These are phyloP conservation scores for Graphilbum sp. DNA, from an alignment of 2,329 filamentous ascomycete species.

Conservation along the genomic window DNA sequence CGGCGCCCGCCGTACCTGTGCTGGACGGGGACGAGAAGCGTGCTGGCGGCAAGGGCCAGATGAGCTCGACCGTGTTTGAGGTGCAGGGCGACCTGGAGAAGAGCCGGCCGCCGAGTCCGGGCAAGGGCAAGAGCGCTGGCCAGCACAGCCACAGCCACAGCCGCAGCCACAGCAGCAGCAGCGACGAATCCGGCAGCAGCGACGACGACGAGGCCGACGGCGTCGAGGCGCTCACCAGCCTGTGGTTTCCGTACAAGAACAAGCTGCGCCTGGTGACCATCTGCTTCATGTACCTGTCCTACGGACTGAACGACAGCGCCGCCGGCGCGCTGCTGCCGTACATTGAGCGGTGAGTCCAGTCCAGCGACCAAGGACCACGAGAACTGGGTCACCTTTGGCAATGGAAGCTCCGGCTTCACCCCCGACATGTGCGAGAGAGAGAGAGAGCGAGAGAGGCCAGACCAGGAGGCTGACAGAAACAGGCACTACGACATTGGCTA, in stretches of 20 bases:
- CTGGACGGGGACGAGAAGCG: conserved; percentile 7
- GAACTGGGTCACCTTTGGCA: too few relatives aligned
- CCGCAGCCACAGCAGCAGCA: neutral
- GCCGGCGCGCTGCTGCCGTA: conserved; percentile 69
- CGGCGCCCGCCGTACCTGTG: conserved; percentile 21
- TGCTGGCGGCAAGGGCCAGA: neutral
- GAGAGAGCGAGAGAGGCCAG: too few relatives aligned
- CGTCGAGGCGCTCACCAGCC: conserved; percentile 34
- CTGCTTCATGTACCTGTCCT: conserved; percentile 49
- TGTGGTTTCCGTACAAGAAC: conserved; percentile 49
- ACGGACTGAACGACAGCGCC: conserved; percentile 59
- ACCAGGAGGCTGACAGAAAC: too few relatives aligned
- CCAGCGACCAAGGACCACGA: too few relatives aligned
- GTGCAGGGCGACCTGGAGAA: conserved; percentile 27
- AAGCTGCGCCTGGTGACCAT: conserved; percentile 48
- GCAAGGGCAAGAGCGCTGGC: conserved; percentile 9
- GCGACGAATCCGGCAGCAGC: neutral
- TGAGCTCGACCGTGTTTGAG: conserved; percentile 5
- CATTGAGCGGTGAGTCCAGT: conserved; percentile 45
- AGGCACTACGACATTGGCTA: conserved; percentile 60
- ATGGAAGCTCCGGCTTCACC: too few relatives aligned
- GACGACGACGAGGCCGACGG: conserved; percentile 16
- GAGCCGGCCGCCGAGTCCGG: conserved; percentile 26
- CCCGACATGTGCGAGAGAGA: too few relatives aligned
- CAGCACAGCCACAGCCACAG: conserved; percentile 8